Base-by-base conservation (phyloP, 2,329 filamentous ascomycete genomes). In the Pseudocercospora fijiensis region DNA sequence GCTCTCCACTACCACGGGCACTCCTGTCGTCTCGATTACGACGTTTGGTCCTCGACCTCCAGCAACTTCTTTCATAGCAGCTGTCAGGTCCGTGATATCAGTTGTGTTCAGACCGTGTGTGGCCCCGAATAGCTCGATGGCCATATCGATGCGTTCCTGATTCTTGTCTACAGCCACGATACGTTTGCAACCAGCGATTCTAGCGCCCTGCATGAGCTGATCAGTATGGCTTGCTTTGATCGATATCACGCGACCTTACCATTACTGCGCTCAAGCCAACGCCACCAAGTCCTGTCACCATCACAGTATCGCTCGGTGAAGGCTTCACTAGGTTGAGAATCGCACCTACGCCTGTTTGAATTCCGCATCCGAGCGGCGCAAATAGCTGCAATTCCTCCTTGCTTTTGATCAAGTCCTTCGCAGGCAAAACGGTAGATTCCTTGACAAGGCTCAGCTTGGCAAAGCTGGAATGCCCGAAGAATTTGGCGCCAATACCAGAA, bases 141-240 rank as follows among this genome's bases (percentile, higher is more conserved):
- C 78, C 5, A 78, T 65, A n/a, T 74, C 68, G 0, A 80, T 72
- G 1, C 78, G 73, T 7, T 65, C 66, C 26, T 72, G 58, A 1
- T 77, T 66, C 24, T 70, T 67, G 62, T 80, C 78, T 2, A 80
- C 71, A 1, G 71, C 78, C 20, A 80, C 77, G 60, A 80, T 77
- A 1, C 70, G 71, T 18, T 70, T 69, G 47, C 71, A 73, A 5
- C 71, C 73, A 49, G 70, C 68, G 9, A 69, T 67, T 11, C 60
- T 58, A 6, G 70, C 70, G 9, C 63, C 66, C 67, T 76, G 37
- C 1, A 22, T n/a, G 16, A 41, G 9, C 7, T 11, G 18, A 33
- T 64, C 37, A 64, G 62, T 30, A 26, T 28, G 30, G 33, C n/a
- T 6, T 18, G 26, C 10, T 7, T 37, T 8, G 10, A 33, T 24